A percentile compares a stretch with the other conserved stretches of the same genome.
phyloP scores from a whole-genome alignment of 2,329 filamentous ascomycete species.

The Alternaria longipes region DNA sequence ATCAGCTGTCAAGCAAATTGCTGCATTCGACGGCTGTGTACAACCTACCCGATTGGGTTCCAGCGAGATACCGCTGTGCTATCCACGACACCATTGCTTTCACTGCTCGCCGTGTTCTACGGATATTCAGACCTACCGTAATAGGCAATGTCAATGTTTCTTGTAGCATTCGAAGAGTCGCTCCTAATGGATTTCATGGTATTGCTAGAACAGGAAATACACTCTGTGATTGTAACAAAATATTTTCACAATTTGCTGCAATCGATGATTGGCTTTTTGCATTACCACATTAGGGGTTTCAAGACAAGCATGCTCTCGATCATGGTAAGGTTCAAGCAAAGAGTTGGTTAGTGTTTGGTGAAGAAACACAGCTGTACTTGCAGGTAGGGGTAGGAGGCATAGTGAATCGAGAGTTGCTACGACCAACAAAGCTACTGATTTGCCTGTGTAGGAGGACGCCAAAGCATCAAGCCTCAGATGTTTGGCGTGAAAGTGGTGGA shows the following conservation, averaged over 20 bases:
- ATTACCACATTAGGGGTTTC: not conserved
- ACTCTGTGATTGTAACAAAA: not conserved
- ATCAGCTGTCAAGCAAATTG: not conserved
- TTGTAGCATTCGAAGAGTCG: not conserved
- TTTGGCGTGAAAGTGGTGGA: not conserved
- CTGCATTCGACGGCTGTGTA: not conserved
- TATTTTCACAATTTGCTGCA: not conserved
- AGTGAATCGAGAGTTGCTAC: not conserved
- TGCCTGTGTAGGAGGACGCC: not conserved
- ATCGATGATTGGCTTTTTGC: not conserved
- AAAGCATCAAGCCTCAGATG: not conserved
- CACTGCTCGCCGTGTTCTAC: not conserved
- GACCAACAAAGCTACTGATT: not conserved
- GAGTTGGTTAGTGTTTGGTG: not conserved
- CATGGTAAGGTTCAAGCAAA: not conserved
- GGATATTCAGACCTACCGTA: not conserved
- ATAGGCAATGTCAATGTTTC: not conserved
- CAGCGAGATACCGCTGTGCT: not conserved
- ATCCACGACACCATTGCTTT: not conserved
- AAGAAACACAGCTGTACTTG: not conserved
- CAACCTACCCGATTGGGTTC: not conserved
- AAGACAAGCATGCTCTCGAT: not conserved
- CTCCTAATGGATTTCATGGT: not conserved
- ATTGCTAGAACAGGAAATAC: not conserved
- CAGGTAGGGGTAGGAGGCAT: not conserved